Percentiles rank a stretch among this genome's conserved stretches.
phyloP scores from a whole-genome alignment of 768 basidiomycete species.

The Galerina marginata region DNA sequence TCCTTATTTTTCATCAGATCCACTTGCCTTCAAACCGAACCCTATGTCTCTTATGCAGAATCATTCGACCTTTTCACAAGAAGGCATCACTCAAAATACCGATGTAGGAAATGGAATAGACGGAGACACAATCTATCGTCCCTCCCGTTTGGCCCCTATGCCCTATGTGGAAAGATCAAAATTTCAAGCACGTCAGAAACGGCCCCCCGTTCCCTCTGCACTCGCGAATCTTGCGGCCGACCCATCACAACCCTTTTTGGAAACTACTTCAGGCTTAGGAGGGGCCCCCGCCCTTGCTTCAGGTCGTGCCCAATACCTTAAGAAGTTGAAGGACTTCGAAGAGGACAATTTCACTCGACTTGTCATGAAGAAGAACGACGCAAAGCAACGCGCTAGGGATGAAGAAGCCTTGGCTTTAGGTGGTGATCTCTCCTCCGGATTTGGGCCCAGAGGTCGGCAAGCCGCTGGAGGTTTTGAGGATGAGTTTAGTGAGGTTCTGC shows the following conservation, averaged over 20 bases:
- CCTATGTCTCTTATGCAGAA: constrained; percentile 70
- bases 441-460: constrained; percentile 57
- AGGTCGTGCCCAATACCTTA: constrained; percentile 78
- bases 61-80: constrained; percentile 40
- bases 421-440: constrained; percentile 53
- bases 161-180: constrained; percentile 69
- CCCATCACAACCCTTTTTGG: constrained; percentile 69
- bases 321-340: constrained; percentile 86
- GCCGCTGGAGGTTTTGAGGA: constrained; percentile 78
- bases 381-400: constrained; percentile 70
- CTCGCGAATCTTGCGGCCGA: constrained; percentile 70
- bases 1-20: constrained; percentile 58
- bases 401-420: constrained; percentile 91
- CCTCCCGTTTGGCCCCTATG: constrained; percentile 88
- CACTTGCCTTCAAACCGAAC: constrained; percentile 91
- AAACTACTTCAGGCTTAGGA: constrained; percentile 77
- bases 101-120: constrained; percentile 22
- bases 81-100: constrained; percentile 33
- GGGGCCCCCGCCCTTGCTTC: constrained; percentile 60
- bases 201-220: constrained; percentile 65
- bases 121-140: constrained; percentile 70
- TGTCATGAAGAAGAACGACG: constrained; percentile 89
- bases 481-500: constrained; percentile 84
- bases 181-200: constrained; percentile 55
- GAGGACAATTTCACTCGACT: constrained; percentile 93